Percentiles rank a stretch among this genome's conserved stretches.
Evolutionary conservation across 108 stramenopile genomes (phyloP).

Genomic region (Fragilaria radians): DNA sequence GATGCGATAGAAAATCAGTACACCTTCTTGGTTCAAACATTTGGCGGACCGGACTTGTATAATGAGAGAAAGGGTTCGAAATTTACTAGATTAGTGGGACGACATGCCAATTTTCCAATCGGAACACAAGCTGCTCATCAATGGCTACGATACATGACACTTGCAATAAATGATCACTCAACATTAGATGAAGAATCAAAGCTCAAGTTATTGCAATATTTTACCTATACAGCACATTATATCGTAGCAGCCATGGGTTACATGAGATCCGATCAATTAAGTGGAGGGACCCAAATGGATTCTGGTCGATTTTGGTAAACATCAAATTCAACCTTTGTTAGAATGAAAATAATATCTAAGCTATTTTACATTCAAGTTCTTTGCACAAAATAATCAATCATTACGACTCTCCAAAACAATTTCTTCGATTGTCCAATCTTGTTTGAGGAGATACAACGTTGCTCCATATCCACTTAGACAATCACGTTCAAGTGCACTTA

Average conservation of each 20-base stretch:
- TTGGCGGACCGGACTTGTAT: slow-evolving; percentile 73
- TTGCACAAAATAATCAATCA: slow-evolving; percentile 55
- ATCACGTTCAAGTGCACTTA: slow-evolving; percentile 88
- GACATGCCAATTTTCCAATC: slow-evolving; percentile 71
- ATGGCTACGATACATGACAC: slow-evolving; percentile 68
- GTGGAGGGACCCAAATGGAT: slow-evolving; percentile 64
- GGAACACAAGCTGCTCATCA: slow-evolving; percentile 48
- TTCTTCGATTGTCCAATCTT: slow-evolving; percentile 40
- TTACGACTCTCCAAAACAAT: slow-evolving; percentile 68
- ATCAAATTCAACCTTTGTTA: too few species aligned
- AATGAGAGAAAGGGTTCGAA: slow-evolving; percentile 68
- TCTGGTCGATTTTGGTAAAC: slow-evolving; percentile 52
- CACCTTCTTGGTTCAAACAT: slow-evolving; percentile 69
- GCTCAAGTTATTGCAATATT: slow-evolving; percentile 27
- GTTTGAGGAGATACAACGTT: slow-evolving; percentile 76
- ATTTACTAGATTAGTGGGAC: slow-evolving; percentile 62
- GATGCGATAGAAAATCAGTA: slow-evolving; percentile 82
- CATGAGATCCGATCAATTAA: slow-evolving; percentile 73
- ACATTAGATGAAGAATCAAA: slow-evolving; percentile 33
- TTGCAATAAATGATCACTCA: slow-evolving; percentile 50
- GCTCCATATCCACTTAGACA: slow-evolving; percentile 92
- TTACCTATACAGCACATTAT: slow-evolving; percentile 62
- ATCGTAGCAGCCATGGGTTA: slow-evolving; percentile 68
- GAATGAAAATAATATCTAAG: too few species aligned
- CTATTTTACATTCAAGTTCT: too few species aligned